Evolutionary conservation across 306 rosid species (phyloP).

Genomic region (Fragaria vesca): DNA sequence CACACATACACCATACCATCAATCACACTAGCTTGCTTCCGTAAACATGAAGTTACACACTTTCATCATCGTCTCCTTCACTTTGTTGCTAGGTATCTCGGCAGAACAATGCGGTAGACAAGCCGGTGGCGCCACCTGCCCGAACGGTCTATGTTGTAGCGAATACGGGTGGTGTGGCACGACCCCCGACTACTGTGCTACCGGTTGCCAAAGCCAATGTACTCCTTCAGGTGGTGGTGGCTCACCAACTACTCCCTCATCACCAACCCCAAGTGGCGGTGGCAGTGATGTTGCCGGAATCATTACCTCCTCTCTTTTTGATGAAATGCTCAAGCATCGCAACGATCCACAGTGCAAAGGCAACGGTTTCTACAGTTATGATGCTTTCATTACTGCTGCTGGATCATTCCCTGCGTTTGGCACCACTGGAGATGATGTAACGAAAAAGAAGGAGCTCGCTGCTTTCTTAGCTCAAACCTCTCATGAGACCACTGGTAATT

Average conservation of each 20-base stretch:
- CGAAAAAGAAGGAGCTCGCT: conserved; percentile 43
- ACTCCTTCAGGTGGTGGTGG: neutral
- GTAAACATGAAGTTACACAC: neutral
- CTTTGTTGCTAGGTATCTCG: neutral
- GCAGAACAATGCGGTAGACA: conserved; percentile 33
- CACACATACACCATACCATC: neutral
- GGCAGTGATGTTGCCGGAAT: conserved; percentile 24
- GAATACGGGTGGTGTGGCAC: conserved; percentile 32
- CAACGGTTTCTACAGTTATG: conserved; percentile 50
- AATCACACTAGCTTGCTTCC: neutral
- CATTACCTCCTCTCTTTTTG: conserved; percentile 33
- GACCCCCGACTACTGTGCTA: neutral
- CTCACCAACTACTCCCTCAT: neutral
- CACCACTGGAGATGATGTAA: conserved; percentile 32
- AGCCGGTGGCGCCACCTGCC: conserved; percentile 18
- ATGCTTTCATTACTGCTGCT: conserved; percentile 59
- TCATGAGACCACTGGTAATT: conserved; percentile 46
- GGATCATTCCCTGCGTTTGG: conserved; percentile 41
- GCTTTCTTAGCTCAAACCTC: conserved; percentile 60
- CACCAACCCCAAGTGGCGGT: neutral
- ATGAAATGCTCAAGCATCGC: conserved; percentile 47
- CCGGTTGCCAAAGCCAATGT: conserved; percentile 27
- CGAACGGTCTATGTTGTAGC: conserved; percentile 19
- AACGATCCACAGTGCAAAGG: conserved; percentile 31
- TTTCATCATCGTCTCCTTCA: neutral